Conservation (phyloP, 176 grass and related monocot genomes). For the Neostapfia colusana region DNA sequence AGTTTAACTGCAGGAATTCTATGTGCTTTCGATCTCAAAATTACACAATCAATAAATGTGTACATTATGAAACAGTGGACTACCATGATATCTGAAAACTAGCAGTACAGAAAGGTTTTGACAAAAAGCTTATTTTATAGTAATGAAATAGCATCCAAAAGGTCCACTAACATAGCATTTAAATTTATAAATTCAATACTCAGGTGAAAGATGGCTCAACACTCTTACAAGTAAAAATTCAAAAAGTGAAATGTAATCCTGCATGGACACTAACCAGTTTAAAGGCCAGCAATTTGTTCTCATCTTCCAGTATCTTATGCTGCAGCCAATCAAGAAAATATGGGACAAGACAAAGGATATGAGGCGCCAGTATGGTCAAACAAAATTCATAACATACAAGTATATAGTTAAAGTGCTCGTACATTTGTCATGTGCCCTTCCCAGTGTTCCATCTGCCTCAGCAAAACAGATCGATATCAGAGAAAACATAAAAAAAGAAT, state of each 20-base stretch:
- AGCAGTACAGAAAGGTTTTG: background rate
- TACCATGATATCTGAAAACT: background rate
- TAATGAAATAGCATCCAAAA: background rate
- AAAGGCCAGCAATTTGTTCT: slow-evolving; percentile 79
- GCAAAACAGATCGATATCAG: slow-evolving; percentile 35
- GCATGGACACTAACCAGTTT: slow-evolving; percentile 58
- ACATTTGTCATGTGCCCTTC: slow-evolving; percentile 65
- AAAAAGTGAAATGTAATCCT: background rate
- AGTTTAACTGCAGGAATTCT: background rate
- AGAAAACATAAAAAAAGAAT: background rate
- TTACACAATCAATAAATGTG: background rate
- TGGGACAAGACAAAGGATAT: background rate
- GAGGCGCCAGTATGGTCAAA: slow-evolving; percentile 16
- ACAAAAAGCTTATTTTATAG: background rate
- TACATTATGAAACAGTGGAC: slow-evolving; percentile 10
- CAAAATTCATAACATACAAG: slow-evolving; percentile 14
- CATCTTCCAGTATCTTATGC: slow-evolving; percentile 80
- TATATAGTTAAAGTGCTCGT: slow-evolving; percentile 28
- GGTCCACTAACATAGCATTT: background rate
- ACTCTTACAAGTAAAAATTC: slow-evolving; percentile 14
- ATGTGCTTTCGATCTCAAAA: background rate
- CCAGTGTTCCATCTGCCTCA: slow-evolving; percentile 76
- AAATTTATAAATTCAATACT: slow-evolving; percentile 1
- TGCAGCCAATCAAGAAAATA: slow-evolving; percentile 38
- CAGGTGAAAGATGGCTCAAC: background rate